Evolutionary conservation across 176 grass and related monocot genomes (phyloP).

Genomic region (Neostapfia colusana): DNA sequence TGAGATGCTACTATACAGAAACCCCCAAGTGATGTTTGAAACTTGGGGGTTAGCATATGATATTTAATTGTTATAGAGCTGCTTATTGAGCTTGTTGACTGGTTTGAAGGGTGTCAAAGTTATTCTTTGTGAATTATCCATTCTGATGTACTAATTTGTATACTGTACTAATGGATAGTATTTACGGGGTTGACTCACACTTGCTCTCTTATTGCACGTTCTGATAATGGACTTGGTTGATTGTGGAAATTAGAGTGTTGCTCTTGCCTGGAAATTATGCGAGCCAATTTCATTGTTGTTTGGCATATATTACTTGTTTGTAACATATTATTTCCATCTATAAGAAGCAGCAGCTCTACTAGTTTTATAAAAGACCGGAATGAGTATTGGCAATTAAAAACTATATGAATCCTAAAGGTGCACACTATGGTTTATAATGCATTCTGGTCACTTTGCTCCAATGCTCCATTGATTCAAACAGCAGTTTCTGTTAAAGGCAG

Average conservation of each 20-base stretch:
- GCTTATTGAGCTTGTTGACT: constrained; percentile 32
- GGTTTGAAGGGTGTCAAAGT: constrained; percentile 16
- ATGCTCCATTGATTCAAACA: not conserved
- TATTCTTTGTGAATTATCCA: constrained; percentile 34
- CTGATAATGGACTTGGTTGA: not conserved
- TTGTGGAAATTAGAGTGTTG: not conserved
- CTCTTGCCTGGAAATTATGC: not conserved
- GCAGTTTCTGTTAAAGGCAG: not conserved
- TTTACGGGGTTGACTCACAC: not conserved
- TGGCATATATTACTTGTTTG: not conserved
- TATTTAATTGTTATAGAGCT: constrained; percentile 54
- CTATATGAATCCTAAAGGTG: not conserved
- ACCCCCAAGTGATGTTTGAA: constrained; percentile 42
- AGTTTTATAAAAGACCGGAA: not conserved
- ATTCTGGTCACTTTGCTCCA: not conserved
- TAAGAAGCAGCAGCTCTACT: not conserved
- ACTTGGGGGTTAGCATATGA: constrained; percentile 41
- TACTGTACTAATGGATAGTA: constrained; percentile 8
- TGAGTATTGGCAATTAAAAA: not conserved
- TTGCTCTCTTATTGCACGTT: constrained; percentile 8
- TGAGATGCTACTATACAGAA: constrained; percentile 36
- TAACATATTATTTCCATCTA: not conserved
- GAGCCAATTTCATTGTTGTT: not conserved
- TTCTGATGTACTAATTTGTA: constrained; percentile 33
- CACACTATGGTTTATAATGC: not conserved